These are phyloP conservation scores for Hanseniaspora clermontiae DNA, from an alignment of 805 yeast genomes.

Conservation along the genomic window DNA sequence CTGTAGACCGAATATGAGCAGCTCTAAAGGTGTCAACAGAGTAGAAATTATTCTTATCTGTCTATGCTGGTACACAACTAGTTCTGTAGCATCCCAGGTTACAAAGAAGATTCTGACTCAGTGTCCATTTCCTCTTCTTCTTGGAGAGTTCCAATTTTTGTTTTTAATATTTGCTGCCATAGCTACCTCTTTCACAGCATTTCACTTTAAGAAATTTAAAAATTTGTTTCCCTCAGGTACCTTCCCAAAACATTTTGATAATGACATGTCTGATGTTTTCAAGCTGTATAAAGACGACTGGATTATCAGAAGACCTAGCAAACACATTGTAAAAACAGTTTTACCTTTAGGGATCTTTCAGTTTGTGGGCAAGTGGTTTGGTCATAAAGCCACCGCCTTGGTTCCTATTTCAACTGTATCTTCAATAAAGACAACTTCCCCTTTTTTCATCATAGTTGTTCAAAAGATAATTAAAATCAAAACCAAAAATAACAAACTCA, in stretches of 20 bases:
- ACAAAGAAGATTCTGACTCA: constrained; percentile 43
- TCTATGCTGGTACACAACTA: constrained; percentile 47
- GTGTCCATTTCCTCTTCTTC: constrained; percentile 48
- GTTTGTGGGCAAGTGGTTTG: constrained; percentile 49
- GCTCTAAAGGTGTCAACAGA: not conserved
- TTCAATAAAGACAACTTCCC: constrained; percentile 56
- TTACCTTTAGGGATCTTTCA: constrained; percentile 57
- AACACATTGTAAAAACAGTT: constrained; percentile 36
- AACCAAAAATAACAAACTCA: constrained; percentile 14
- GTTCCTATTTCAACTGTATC: constrained; percentile 61
- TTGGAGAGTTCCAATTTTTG: constrained; percentile 53
- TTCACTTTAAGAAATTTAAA: constrained; percentile 25
- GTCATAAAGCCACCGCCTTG: constrained; percentile 50
- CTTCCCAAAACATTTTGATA: constrained; percentile 32
- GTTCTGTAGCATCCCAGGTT: constrained; percentile 52
- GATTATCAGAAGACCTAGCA: constrained; percentile 26
- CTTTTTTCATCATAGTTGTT: constrained; percentile 45
- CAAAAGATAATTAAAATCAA: constrained; percentile 25
- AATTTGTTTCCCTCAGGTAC: constrained; percentile 41
- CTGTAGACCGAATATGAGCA: not conserved
- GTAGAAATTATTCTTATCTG: constrained; percentile 33
- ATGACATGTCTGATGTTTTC: constrained; percentile 17
- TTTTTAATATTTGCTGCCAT: constrained; percentile 37
- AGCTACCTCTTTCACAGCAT: constrained; percentile 29
- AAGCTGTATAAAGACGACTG: constrained; percentile 17